These are phyloP conservation scores for Ilyonectria robusta DNA, from an alignment of 2,329 filamentous ascomycete species.

Conservation along the genomic window DNA sequence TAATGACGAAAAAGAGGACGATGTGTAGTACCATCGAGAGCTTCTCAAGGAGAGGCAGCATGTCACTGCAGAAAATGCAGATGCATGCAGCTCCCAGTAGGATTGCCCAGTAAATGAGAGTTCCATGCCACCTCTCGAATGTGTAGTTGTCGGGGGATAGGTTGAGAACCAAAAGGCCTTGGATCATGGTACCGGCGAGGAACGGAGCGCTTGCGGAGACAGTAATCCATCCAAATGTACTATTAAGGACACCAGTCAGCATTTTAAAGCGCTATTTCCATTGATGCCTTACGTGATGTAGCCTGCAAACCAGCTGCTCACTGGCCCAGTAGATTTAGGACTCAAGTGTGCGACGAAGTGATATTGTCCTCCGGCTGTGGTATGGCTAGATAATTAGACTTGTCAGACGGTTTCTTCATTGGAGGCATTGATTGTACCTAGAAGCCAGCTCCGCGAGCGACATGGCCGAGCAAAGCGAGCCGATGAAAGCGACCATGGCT, in stretches of 20 bases:
- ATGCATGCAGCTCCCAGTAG: slow-evolving; percentile 13
- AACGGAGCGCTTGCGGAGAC: slow-evolving; percentile 34
- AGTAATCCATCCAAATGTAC: slow-evolving; percentile 36
- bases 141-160: slow-evolving; percentile 29
- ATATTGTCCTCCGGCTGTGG: slow-evolving; percentile 37
- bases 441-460: slow-evolving; percentile 40
- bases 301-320: slow-evolving; percentile 35
- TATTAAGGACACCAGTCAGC: not conserved
- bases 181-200: slow-evolving; percentile 35
- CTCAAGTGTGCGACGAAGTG: slow-evolving; percentile 35
- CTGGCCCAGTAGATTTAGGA: not conserved
- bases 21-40: slow-evolving; percentile 29
- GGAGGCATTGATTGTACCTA: not conserved
- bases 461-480: slow-evolving; percentile 37
- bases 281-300: slow-evolving; percentile 30
- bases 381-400: slow-evolving; percentile 9
- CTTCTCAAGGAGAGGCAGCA: slow-evolving; percentile 35
- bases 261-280: not conserved
- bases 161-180: slow-evolving; percentile 37
- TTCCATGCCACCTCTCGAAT: slow-evolving; percentile 39
- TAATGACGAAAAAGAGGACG: slow-evolving; percentile 27
- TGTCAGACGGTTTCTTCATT: not conserved
- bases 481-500: slow-evolving; percentile 23
- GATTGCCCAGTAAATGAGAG: slow-evolving; percentile 35
- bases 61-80: slow-evolving; percentile 31